phyloP scores from a whole-genome alignment of 2,329 filamentous ascomycete genomes.

The Escovopsis sp. region DNA sequence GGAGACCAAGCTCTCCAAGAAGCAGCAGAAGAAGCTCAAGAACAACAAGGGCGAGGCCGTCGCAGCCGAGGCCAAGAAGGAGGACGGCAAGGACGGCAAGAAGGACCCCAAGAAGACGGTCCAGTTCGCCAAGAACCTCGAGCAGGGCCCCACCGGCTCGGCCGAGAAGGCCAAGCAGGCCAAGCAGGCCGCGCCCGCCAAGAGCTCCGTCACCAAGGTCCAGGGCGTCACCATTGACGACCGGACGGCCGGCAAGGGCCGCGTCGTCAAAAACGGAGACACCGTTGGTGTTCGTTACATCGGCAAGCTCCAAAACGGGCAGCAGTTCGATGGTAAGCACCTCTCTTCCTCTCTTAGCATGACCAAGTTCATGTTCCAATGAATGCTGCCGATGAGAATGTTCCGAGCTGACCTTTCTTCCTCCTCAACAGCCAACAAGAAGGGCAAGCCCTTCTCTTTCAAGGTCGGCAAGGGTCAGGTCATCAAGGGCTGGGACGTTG shows the following conservation, averaged over 20 bases:
- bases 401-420: slow-evolving; percentile 9
- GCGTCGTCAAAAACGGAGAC: slow-evolving; percentile 77
- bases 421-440: slow-evolving; percentile 74
- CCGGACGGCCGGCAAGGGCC: slow-evolving; percentile 78
- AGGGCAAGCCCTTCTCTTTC: slow-evolving; percentile 93
- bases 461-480: slow-evolving; percentile 89
- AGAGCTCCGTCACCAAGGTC: slow-evolving; percentile 55
- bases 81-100: slow-evolving; percentile 44
- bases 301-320: slow-evolving; percentile 86
- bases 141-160: slow-evolving; percentile 81
- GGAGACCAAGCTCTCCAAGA: slow-evolving; percentile 64
- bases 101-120: slow-evolving; percentile 68
- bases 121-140: slow-evolving; percentile 96
- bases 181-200: slow-evolving; percentile 7
- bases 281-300: slow-evolving; percentile 93
- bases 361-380: too few species aligned
- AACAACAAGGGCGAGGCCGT: slow-evolving; percentile 93
- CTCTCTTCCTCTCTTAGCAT: not conserved
- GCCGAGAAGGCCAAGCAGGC: slow-evolving; percentile 28
- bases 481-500: slow-evolving; percentile 98
- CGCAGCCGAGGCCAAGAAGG: slow-evolving; percentile 28
- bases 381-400: not conserved
- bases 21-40: slow-evolving; percentile 84
- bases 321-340: slow-evolving; percentile 79
- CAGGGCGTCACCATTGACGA: slow-evolving; percentile 89